phyloP scores from a whole-genome alignment of 192 early-diverging fungal genomes.

The Gaertneriomyces sp. region DNA sequence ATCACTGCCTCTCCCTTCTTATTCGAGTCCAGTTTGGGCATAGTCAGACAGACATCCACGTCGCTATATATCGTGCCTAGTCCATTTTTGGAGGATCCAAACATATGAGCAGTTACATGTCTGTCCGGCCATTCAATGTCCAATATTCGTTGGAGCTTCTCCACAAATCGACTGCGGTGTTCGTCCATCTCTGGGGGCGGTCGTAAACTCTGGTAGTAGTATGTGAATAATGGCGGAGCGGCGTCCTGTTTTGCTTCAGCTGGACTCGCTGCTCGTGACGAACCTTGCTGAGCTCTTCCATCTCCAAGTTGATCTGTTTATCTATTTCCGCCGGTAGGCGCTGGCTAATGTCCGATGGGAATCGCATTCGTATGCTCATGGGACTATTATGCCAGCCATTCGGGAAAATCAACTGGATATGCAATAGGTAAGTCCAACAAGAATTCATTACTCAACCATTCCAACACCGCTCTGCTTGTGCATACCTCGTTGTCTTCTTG shows the following conservation, averaged over 20 bases:
- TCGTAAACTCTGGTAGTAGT: slow-evolving; percentile 5
- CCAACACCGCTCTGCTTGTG: background rate
- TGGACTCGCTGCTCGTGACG: background rate
- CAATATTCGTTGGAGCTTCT: slow-evolving; percentile 78
- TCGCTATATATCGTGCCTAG: slow-evolving; percentile 80
- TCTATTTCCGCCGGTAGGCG: slow-evolving; percentile 12
- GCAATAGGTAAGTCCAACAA: background rate
- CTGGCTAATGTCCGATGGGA: background rate
- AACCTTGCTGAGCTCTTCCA: slow-evolving; percentile 30
- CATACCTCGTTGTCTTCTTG: slow-evolving; percentile 15
- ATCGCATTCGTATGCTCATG: background rate
- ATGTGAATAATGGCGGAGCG: background rate
- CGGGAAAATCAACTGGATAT: background rate
- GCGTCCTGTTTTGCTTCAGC: background rate
- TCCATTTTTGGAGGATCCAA: slow-evolving; percentile 89
- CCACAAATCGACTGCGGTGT: slow-evolving; percentile 59
- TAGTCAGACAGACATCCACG: slow-evolving; percentile 92
- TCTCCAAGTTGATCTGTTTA: slow-evolving; percentile 23
- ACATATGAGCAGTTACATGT: slow-evolving; percentile 75
- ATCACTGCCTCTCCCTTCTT: too few species aligned
- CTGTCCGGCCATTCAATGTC: slow-evolving; percentile 76
- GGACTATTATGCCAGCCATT: slow-evolving; percentile 1
- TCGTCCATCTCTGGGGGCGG: slow-evolving; percentile 28
- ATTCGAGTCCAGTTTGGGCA: slow-evolving; percentile 30
- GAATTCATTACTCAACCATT: background rate